A percentile compares a stretch with the other conserved stretches of the same genome.
These are phyloP conservation scores for Ceratobasidium sp. DNA, from an alignment of 1,284 basidiomycete genomes.

Conservation along the genomic window DNA sequence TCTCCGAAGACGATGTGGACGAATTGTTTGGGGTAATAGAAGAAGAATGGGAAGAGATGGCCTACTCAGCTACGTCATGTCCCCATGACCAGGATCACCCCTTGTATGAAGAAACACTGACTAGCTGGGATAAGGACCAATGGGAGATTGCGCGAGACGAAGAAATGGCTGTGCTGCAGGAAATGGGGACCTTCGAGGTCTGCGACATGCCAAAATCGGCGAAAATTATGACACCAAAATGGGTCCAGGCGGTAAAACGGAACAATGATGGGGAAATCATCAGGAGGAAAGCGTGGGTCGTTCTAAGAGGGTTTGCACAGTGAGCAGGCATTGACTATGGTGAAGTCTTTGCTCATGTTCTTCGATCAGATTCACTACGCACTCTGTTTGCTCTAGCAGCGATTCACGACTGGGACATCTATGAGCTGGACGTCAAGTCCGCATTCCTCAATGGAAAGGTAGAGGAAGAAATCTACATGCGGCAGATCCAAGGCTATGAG, in stretches of 20 bases:
- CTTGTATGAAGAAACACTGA: too few relatives aligned
- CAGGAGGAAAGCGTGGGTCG: slow-evolving; percentile 54
- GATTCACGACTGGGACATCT: slow-evolving; percentile 12
- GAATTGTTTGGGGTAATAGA: too few relatives aligned
- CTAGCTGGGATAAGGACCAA: too few relatives aligned
- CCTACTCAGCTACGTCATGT: too few relatives aligned
- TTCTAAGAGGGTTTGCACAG: slow-evolving; percentile 56
- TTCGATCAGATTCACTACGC: slow-evolving; percentile 27
- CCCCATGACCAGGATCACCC: too few relatives aligned
- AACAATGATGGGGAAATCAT: slow-evolving; percentile 51
- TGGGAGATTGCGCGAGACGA: too few relatives aligned
- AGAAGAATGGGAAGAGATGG: too few relatives aligned
- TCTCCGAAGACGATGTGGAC: too few relatives aligned
- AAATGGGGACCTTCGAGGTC: too few relatives aligned
- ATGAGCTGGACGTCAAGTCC: slow-evolving; percentile 53
- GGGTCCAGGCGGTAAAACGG: slow-evolving; percentile 54
- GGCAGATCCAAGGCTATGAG: slow-evolving; percentile 46
- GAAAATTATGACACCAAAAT: slow-evolving; percentile 36
- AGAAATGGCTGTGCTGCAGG: too few relatives aligned
- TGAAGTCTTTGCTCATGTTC: slow-evolving; percentile 48
- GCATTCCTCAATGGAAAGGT: slow-evolving; percentile 54
- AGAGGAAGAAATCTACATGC: slow-evolving; percentile 54
- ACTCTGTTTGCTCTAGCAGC: background rate
- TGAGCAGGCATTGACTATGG: slow-evolving; percentile 48
- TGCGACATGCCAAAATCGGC: too few relatives aligned